Conservation (phyloP, 2,329 filamentous ascomycete species). For the Cytospora leucostoma region DNA sequence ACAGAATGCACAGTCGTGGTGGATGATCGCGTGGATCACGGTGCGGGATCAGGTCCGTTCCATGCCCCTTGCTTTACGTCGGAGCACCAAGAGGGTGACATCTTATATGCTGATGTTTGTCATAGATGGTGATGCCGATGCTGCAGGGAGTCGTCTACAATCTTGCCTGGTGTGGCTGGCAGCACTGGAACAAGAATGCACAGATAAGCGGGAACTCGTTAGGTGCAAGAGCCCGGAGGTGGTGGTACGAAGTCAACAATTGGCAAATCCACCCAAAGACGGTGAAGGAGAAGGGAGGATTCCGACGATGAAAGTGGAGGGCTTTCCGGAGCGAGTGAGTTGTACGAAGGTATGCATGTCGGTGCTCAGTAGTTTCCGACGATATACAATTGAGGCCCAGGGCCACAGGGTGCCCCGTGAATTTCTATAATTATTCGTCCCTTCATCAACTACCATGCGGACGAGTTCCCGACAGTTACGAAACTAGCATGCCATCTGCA, state of each 20-base stretch:
- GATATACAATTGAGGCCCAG: background rate
- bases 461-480: background rate
- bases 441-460: background rate
- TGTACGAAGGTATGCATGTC: background rate
- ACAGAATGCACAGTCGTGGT: slow-evolving; percentile 74
- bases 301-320: slow-evolving; percentile 17
- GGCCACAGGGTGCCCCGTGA: background rate
- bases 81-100: background rate
- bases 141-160: slow-evolving; percentile 90
- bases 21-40: slow-evolving; percentile 81
- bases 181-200: slow-evolving; percentile 81
- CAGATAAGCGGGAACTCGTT: slow-evolving; percentile 74
- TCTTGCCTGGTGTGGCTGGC: slow-evolving; percentile 81
- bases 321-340: background rate
- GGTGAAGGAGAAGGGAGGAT: slow-evolving; percentile 18
- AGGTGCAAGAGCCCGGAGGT: slow-evolving; percentile 77
- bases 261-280: slow-evolving; percentile 62
- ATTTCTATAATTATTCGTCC: background rate
- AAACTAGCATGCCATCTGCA: background rate
- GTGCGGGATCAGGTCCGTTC: slow-evolving; percentile 76
- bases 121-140: slow-evolving; percentile 79
- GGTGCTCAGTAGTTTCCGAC: background rate
- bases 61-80: slow-evolving; percentile 1
- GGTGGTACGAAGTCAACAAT: slow-evolving; percentile 96
- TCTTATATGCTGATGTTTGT: background rate